Percentiles rank a stretch among this genome's conserved stretches.
These are phyloP conservation scores for Arabis hirsuta DNA, from an alignment of 345 rosid genomes.

Conservation along the genomic window DNA sequence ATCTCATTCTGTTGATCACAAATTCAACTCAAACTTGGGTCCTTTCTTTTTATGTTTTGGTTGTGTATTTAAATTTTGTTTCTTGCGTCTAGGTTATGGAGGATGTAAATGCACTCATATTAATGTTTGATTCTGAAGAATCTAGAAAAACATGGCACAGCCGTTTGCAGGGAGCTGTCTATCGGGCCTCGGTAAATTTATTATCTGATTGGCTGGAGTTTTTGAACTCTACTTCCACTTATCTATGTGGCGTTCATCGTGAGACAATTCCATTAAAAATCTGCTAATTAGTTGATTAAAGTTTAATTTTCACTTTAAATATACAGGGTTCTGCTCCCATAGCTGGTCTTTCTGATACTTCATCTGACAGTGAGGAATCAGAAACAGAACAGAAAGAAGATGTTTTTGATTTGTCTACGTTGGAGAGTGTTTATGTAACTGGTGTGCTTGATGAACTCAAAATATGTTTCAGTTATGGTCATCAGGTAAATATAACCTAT, in stretches of 20 bases:
- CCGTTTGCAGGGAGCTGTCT: constrained; percentile 86
- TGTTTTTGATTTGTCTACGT: constrained; percentile 47
- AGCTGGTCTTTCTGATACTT: constrained; percentile 81
- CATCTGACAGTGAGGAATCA: constrained; percentile 78
- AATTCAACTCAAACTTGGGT: constrained; percentile 7
- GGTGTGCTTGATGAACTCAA: constrained; percentile 95
- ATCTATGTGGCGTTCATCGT: constrained; percentile 7
- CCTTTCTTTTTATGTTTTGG: not conserved
- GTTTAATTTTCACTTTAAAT: constrained; percentile 10
- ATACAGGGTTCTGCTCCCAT: constrained; percentile 85
- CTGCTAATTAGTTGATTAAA: constrained; percentile 18
- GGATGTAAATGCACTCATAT: constrained; percentile 75
- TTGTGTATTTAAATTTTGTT: constrained; percentile 7
- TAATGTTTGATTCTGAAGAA: constrained; percentile 74
- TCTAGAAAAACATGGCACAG: constrained; percentile 77
- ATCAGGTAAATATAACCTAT: constrained; percentile 54
- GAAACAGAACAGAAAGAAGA: constrained; percentile 61
- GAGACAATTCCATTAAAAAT: constrained; percentile 22
- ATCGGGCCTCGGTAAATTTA: constrained; percentile 77
- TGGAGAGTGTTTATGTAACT: constrained; percentile 72
- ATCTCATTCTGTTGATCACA: constrained; percentile 9
- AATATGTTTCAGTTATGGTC: constrained; percentile 70
- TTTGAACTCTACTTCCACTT: constrained; percentile 20
- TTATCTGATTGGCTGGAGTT: not conserved
- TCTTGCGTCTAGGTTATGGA: constrained; percentile 66